phyloP scores from a whole-genome alignment of 805 yeast genomes.

The Candida berthetii region DNA sequence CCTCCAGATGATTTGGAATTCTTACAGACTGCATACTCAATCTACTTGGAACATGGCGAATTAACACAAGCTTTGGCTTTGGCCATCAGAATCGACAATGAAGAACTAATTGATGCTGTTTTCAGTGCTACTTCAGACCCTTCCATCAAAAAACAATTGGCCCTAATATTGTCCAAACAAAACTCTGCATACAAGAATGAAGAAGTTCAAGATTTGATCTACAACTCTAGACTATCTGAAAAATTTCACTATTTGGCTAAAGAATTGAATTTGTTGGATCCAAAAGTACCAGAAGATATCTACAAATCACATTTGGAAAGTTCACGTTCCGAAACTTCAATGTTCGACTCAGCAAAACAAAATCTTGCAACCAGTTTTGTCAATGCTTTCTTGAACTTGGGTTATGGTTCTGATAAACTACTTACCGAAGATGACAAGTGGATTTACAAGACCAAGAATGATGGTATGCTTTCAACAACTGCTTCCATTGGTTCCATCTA shows the following conservation, averaged over 20 bases:
- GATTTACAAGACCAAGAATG: conserved; percentile 89
- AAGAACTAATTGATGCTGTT: conserved; percentile 66
- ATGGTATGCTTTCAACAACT: conserved; percentile 87
- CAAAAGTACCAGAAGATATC: conserved; percentile 92
- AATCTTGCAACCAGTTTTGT: conserved; percentile 94
- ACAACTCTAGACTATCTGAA: conserved; percentile 73
- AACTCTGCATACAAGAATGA: conserved; percentile 72
- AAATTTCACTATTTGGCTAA: conserved; percentile 75
- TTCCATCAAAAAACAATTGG: conserved; percentile 81
- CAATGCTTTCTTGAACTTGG: conserved; percentile 85
- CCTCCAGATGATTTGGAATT: conserved; percentile 90
- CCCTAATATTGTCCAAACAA: conserved; percentile 82
- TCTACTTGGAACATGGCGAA: conserved; percentile 73
- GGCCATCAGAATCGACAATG: conserved; percentile 87
- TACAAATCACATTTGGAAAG: conserved; percentile 88
- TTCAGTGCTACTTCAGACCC: conserved; percentile 76
- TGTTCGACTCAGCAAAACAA: conserved; percentile 88
- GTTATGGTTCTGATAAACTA: conserved; percentile 81
- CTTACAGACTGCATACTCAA: conserved; percentile 80
- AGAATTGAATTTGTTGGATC: conserved; percentile 83
- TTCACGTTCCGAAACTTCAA: conserved; percentile 45
- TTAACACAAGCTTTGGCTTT: conserved; percentile 85
- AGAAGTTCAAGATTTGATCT: conserved; percentile 77
- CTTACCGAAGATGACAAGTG: conserved; percentile 75
- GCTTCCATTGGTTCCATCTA: conserved; percentile 87